A percentile compares a stretch with the other conserved stretches of the same genome.
phyloP scores from a whole-genome alignment of 2,329 filamentous ascomycete genomes.

The Alternaria postmessia region DNA sequence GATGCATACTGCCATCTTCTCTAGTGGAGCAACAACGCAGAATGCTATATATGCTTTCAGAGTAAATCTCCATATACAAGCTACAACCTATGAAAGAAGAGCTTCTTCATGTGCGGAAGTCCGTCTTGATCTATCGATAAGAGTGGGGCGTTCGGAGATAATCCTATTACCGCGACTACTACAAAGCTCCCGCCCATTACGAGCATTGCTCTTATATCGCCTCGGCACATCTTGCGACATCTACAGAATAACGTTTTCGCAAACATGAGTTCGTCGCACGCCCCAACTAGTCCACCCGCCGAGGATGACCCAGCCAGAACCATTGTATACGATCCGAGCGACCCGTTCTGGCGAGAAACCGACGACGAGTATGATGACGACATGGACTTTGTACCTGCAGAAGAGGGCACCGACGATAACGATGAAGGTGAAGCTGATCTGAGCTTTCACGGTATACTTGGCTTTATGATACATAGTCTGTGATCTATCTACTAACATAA shows the following conservation, averaged over 20 bases:
- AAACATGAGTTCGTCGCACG: conserved; percentile 39
- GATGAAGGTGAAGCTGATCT: conserved; percentile 50
- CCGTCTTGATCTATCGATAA: conserved; percentile 15
- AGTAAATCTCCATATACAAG: background rate
- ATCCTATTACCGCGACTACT: conserved; percentile 14
- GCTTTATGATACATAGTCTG: background rate
- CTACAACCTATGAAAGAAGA: background rate
- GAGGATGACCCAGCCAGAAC: conserved; percentile 38
- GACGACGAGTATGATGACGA: conserved; percentile 54
- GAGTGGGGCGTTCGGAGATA: conserved; percentile 17
- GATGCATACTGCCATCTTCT: background rate
- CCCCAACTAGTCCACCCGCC: conserved; percentile 31
- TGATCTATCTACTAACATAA: conserved; percentile 6
- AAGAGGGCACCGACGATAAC: conserved; percentile 51
- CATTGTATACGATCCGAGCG: conserved; percentile 43
- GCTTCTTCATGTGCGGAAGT: background rate
- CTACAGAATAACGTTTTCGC: conserved; percentile 4
- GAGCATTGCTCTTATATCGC: conserved; percentile 12
- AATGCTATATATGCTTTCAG: background rate
- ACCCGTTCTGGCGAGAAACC: conserved; percentile 46
- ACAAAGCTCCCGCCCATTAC: conserved; percentile 13
- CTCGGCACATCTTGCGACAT: conserved; percentile 11
- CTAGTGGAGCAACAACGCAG: background rate
- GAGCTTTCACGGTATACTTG: conserved; percentile 46
- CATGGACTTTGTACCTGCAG: conserved; percentile 60